Evolutionary conservation across 2,329 filamentous ascomycete species (phyloP).

Genomic region (Mycogone perniciosa): DNA sequence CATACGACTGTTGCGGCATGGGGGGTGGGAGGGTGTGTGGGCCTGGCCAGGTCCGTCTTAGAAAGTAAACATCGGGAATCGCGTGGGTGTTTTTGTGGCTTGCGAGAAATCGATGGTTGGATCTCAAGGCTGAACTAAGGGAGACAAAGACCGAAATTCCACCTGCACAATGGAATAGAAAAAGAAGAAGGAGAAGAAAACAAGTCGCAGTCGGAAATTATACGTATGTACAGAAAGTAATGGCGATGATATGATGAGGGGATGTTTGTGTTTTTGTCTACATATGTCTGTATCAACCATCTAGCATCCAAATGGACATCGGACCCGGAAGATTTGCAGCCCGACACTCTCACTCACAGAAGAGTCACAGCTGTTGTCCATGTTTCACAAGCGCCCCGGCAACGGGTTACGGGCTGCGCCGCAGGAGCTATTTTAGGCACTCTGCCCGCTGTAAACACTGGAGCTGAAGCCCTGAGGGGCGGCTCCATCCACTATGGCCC

Average conservation of each 20-base stretch:
- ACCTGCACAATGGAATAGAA: neutral
- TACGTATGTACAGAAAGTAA: neutral
- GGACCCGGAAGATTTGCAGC: neutral
- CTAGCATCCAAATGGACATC: slow-evolving; percentile 1
- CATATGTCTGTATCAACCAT: neutral
- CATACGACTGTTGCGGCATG: neutral
- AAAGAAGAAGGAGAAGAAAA: slow-evolving; percentile 1
- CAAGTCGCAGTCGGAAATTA: neutral
- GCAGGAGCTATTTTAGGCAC: neutral
- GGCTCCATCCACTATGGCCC: neutral
- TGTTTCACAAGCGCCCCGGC: neutral
- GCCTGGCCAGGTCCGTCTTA: neutral
- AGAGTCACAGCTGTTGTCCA: no score
- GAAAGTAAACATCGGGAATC: neutral
- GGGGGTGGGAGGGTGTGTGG: neutral
- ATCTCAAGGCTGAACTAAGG: neutral
- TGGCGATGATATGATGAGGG: neutral
- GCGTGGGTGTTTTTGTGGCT: neutral
- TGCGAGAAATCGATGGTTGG: neutral
- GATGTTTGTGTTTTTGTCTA: neutral
- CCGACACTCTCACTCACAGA: neutral
- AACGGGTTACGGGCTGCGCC: neutral
- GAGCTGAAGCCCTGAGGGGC: neutral
- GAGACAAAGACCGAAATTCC: neutral
- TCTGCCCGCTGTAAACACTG: neutral